These are phyloP conservation scores for Diaporthe vaccinii DNA, from an alignment of 2,329 filamentous ascomycete species.

Conservation along the genomic window DNA sequence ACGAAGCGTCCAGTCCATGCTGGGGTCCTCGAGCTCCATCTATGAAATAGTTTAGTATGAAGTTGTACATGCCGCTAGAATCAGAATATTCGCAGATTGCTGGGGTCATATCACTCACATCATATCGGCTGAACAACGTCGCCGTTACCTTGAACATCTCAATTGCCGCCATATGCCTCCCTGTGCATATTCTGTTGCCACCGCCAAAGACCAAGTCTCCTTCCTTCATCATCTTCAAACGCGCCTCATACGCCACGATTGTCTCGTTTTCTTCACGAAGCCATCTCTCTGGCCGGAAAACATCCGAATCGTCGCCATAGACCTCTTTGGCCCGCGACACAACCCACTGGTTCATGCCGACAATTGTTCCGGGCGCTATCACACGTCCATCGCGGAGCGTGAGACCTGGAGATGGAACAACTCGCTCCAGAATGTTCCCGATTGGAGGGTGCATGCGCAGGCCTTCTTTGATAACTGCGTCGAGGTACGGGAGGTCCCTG, in stretches of 20 bases:
- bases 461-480: constrained; percentile 9
- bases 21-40: constrained; percentile 12
- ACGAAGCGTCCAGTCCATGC: background rate
- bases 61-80: too few species aligned
- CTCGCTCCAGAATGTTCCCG: constrained; percentile 10
- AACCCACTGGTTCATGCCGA: constrained; percentile 27
- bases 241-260: background rate
- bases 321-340: background rate
- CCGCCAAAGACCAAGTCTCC: background rate
- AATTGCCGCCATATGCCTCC: background rate
- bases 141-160: constrained; percentile 37
- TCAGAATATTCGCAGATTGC: background rate
- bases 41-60: background rate
- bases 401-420: background rate
- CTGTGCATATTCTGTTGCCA: constrained; percentile 1
- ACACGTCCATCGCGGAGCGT: background rate
- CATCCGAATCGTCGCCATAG: background rate
- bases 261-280: background rate
- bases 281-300: constrained; percentile 19
- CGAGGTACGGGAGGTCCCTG: constrained; percentile 1
- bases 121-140: constrained; percentile 31
- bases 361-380: constrained; percentile 1
- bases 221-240: constrained; percentile 4
- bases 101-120: constrained; percentile 16
- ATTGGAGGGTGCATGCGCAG: constrained; percentile 11